Conservation (phyloP, 116 monocot genomes). For the Dioscorea cayenensis region DNA sequence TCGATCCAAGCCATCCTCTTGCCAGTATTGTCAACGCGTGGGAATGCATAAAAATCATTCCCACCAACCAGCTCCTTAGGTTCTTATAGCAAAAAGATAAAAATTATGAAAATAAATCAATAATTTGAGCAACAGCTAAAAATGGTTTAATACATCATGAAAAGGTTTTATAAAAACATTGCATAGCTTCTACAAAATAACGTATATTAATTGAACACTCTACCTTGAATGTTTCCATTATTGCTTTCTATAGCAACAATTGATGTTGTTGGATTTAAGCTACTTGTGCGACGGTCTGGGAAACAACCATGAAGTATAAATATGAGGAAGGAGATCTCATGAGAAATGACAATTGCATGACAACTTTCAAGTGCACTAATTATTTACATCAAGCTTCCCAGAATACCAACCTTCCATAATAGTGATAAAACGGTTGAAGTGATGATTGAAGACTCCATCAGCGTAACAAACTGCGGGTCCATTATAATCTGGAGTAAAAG, state of each 20-base stretch:
- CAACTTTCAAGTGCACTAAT: neutral
- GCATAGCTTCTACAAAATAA: neutral
- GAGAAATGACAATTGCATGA: no score
- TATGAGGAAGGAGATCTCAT: no score
- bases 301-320: slow-evolving; percentile 6
- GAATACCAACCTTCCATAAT: slow-evolving; percentile 76
- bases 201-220: neutral
- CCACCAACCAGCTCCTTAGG: slow-evolving; percentile 67
- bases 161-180: no score
- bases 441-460: slow-evolving; percentile 80
- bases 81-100: slow-evolving; percentile 35
- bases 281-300: slow-evolving; percentile 69
- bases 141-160: neutral
- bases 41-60: slow-evolving; percentile 92
- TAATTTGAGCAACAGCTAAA: neutral
- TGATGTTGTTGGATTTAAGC: slow-evolving; percentile 64
- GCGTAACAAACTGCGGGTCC: slow-evolving; percentile 61
- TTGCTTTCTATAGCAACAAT: slow-evolving; percentile 51
- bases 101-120: neutral
- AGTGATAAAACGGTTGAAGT: slow-evolving; percentile 66
- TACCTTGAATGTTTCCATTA: slow-evolving; percentile 52
- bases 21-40: slow-evolving; percentile 61
- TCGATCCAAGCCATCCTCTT: slow-evolving; percentile 90
- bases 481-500: slow-evolving; percentile 88
- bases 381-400: neutral